A percentile compares a stretch with the other conserved stretches of the same genome.
Evolutionary conservation across 352 stramenopile species (phyloP).

Genomic region (Phytopythium oedochilum): DNA sequence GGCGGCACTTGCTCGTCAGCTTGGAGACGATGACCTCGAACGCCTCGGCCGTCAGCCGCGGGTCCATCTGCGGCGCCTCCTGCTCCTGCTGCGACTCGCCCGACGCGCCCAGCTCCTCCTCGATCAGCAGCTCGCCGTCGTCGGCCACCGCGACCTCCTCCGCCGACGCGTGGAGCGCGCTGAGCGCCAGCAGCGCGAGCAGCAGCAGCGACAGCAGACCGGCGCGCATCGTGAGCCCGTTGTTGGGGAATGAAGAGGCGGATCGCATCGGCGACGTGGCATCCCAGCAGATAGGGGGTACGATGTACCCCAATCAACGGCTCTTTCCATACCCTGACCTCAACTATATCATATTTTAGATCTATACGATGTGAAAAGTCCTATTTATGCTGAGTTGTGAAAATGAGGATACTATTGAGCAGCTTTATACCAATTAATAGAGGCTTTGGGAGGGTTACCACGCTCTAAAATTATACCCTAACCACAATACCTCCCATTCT

Average conservation of each 20-base stretch:
- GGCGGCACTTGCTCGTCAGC: conserved; percentile 65
- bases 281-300: neutral
- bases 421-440: too few relatives aligned
- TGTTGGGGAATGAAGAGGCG: neutral
- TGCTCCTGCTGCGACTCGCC: conserved; percentile 12
- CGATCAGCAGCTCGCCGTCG: conserved; percentile 28
- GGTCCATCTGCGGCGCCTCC: conserved; percentile 24
- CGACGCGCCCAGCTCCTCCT: conserved; percentile 38
- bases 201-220: conserved; percentile 41
- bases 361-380: too few relatives aligned
- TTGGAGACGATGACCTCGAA: conserved; percentile 73
- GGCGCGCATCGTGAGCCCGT: conserved; percentile 29
- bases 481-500: too few relatives aligned
- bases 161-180: conserved; percentile 14
- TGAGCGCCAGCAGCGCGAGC: conserved; percentile 35
- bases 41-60: conserved; percentile 46
- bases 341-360: too few relatives aligned
- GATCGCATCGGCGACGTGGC: conserved; percentile 1
- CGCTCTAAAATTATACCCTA: too few relatives aligned
- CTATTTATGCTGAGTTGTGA: too few relatives aligned
- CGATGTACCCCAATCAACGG: too few relatives aligned
- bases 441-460: too few relatives aligned
- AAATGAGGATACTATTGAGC: too few relatives aligned
- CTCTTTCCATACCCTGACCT: too few relatives aligned
- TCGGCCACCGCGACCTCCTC: conserved; percentile 32